phyloP scores from a whole-genome alignment of 2,329 filamentous ascomycete genomes.

The Pyrenophora graminea region DNA sequence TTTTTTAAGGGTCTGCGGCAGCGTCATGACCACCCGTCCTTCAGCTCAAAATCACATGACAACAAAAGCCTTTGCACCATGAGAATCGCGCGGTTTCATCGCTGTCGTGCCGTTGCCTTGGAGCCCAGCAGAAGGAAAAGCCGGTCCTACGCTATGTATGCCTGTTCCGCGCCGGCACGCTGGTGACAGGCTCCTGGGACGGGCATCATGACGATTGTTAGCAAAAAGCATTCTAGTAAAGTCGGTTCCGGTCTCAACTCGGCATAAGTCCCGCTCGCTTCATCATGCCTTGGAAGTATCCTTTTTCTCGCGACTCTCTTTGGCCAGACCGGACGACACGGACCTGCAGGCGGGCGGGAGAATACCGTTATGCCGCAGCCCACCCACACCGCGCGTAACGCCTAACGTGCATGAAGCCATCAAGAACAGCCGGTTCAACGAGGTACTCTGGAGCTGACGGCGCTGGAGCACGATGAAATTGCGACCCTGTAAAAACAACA shows the following conservation, averaged over 20 bases:
- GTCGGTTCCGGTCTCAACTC: slow-evolving; percentile 27
- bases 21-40: slow-evolving; percentile 4
- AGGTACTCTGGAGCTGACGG: slow-evolving; percentile 1
- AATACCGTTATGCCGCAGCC: slow-evolving; percentile 25
- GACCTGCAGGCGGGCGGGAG: slow-evolving; percentile 34
- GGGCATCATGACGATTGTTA: slow-evolving; percentile 42
- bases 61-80: neutral
- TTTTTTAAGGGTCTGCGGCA: slow-evolving; percentile 13
- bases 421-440: slow-evolving; percentile 24
- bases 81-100: slow-evolving; percentile 8
- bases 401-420: slow-evolving; percentile 35
- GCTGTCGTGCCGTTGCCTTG: slow-evolving; percentile 19
- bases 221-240: slow-evolving; percentile 10
- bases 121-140: slow-evolving; percentile 17
- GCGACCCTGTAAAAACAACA: neutral
- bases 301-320: slow-evolving; percentile 10
- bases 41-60: neutral
- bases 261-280: slow-evolving; percentile 23
- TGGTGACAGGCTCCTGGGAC: slow-evolving; percentile 36
- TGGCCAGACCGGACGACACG: slow-evolving; percentile 27
- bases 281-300: slow-evolving; percentile 1
- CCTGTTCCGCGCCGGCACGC: slow-evolving; percentile 24
- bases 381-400: slow-evolving; percentile 21
- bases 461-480: slow-evolving; percentile 2
- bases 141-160: slow-evolving; percentile 17